phyloP scores from a whole-genome alignment of 192 early-diverging fungal genomes.

The Backusella circina region DNA sequence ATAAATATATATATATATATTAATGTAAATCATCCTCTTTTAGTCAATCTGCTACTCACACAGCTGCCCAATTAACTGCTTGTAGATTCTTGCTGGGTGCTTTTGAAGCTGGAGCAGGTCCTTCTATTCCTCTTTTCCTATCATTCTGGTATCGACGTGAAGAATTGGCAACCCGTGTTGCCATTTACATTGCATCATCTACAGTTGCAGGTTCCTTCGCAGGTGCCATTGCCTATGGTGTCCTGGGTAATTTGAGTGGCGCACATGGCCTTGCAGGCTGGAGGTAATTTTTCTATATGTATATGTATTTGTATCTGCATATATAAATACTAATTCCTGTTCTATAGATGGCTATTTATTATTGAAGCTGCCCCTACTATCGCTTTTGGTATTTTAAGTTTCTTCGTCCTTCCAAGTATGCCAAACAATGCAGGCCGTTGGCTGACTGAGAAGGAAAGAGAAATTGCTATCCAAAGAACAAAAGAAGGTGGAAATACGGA shows the following conservation, averaged over 20 bases:
- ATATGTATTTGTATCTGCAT: slow-evolving; percentile 16
- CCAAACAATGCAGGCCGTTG: slow-evolving; percentile 34
- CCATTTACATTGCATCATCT: slow-evolving; percentile 62
- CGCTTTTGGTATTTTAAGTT: slow-evolving; percentile 46
- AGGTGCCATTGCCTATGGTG: slow-evolving; percentile 67
- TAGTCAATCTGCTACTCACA: slow-evolving; percentile 21
- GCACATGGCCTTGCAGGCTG: slow-evolving; percentile 53
- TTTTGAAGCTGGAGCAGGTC: slow-evolving; percentile 22
- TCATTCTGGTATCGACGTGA: slow-evolving; percentile 25
- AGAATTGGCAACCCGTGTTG: slow-evolving; percentile 32
- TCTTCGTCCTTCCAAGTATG: slow-evolving; percentile 50
- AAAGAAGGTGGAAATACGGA: slow-evolving; percentile 20
- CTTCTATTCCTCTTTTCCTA: slow-evolving; percentile 11
- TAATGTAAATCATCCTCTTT: neutral
- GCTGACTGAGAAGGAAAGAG: slow-evolving; percentile 33
- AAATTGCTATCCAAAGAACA: slow-evolving; percentile 34
- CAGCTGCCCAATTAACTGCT: slow-evolving; percentile 24
- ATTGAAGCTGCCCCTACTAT: slow-evolving; percentile 64
- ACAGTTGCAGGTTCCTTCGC: slow-evolving; percentile 73
- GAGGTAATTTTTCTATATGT: slow-evolving; percentile 48
- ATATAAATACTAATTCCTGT: neutral
- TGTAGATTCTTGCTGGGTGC: slow-evolving; percentile 24
- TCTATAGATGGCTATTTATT: slow-evolving; percentile 64
- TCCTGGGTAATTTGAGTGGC: slow-evolving; percentile 44
- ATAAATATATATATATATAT: neutral